phyloP scores from a whole-genome alignment of 176 grass and related monocot species.

The Eragrostis curvula region DNA sequence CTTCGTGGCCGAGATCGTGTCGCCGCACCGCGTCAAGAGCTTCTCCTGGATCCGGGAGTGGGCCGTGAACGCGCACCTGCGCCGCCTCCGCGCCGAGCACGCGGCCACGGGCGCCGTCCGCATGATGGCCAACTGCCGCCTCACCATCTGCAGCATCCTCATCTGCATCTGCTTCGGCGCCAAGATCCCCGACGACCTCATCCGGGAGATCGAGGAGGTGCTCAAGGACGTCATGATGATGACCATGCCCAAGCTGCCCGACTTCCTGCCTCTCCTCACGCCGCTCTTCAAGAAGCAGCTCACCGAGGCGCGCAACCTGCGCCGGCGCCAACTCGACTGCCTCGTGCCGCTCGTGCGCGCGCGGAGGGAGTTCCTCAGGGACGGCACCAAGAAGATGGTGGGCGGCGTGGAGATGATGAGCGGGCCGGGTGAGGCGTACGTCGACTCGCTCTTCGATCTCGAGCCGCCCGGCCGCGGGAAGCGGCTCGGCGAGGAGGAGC shows the following conservation, averaged over 20 bases:
- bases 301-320: constrained; percentile 50
- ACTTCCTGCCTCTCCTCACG: constrained; percentile 83
- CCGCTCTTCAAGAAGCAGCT: constrained; percentile 83
- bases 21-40: constrained; percentile 65
- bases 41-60: constrained; percentile 97
- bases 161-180: constrained; percentile 97
- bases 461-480: constrained; percentile 72
- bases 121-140: constrained; percentile 73
- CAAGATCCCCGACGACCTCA: constrained; percentile 76
- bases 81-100: constrained; percentile 65
- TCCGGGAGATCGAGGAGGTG: constrained; percentile 85
- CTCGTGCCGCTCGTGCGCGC: constrained; percentile 72
- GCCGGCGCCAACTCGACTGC: constrained; percentile 75
- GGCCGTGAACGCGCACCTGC: constrained; percentile 79
- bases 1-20: constrained; percentile 91
- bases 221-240: constrained; percentile 99
- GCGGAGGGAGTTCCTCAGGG: constrained; percentile 62
- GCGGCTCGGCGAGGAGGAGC: constrained; percentile 77
- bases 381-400: constrained; percentile 23
- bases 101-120: constrained; percentile 36
- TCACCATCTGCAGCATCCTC: constrained; percentile 97
- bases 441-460: constrained; percentile 90
- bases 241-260: constrained; percentile 76
- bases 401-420: constrained; percentile 76
- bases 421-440: constrained; percentile 80